Evolutionary conservation across 352 stramenopile species (phyloP), one percentile per base, ranked within the genome.

Genomic region (Achlya hypogyna): DNA sequence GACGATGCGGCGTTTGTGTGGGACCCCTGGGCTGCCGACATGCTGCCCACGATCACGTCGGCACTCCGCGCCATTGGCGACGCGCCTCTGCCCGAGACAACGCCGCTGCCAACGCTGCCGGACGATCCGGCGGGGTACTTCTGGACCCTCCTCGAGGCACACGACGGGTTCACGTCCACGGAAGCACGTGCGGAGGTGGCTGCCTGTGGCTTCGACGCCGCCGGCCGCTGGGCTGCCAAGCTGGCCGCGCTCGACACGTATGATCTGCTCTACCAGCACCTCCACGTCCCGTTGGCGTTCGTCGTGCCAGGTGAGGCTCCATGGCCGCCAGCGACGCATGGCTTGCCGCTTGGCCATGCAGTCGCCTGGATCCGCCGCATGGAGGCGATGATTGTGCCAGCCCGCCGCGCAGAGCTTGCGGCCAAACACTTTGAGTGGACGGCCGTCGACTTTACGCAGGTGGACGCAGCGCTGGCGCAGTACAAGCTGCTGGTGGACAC

Each of bases 231-330:
- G 56, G 12, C 18, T 2, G 42, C 29, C 20, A 64, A 64, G 25
- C 56, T 64, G 12, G 35, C 23, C 18, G 56, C 56, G 25, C 42
- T 64, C 3, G 20, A 12, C 22, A 53, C 5, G 4, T 64, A 29
- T 29, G 29, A 64, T 8, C 12, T 14, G 29, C 8, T 64, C 0
- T 23, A 53, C 23, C n/a, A 29, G 16, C 56, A 64, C 25, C 18
- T 64, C n/a, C 56, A 51, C 22, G 56, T 64, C 20, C 56, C 56
- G 23, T 4, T 8, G 12, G 14, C 56, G 38, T 64, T 64, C 23
- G 35, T 51, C 10, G 56, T 64, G 5, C 56, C 56, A 3, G 29
- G 12, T 6, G 27, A 25, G 25, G 18, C 22, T 12, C 16, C 10
- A 22, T 64, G 56, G 56, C 56, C 56, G 10, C 31, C 38, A 18